phyloP scores from a whole-genome alignment of 805 yeast species.

The Wickerhamiella australiensis region DNA sequence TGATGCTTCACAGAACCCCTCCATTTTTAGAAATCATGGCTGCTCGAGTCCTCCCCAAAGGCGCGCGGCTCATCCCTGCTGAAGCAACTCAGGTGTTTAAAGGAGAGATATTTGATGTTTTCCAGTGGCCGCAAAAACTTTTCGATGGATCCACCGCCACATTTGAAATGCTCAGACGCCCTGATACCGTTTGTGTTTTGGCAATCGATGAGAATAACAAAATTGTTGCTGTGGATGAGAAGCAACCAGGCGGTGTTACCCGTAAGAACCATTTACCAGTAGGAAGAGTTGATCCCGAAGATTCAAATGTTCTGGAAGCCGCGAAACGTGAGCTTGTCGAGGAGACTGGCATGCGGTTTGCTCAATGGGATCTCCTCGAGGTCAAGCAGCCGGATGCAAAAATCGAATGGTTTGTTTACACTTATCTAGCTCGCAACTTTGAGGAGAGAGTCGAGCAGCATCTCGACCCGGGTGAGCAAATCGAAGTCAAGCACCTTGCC shows the following conservation, averaged over 20 bases:
- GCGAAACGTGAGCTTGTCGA: slow-evolving; percentile 10
- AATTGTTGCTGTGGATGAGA: slow-evolving; percentile 5
- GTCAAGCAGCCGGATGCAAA: slow-evolving; percentile 10
- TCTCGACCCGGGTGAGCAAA: slow-evolving; percentile 9
- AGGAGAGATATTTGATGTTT: slow-evolving; percentile 10
- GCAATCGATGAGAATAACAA: slow-evolving; percentile 2
- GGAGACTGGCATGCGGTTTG: slow-evolving; percentile 8
- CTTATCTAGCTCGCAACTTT: slow-evolving; percentile 7
- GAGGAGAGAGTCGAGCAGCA: background rate
- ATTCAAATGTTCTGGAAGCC: slow-evolving; percentile 4
- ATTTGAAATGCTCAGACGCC: slow-evolving; percentile 11
- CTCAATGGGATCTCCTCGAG: slow-evolving; percentile 9
- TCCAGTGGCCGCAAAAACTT: slow-evolving; percentile 11
- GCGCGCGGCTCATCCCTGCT: slow-evolving; percentile 7
- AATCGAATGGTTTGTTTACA: slow-evolving; percentile 11
- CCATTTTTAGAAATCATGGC: background rate
- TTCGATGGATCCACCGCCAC: slow-evolving; percentile 9
- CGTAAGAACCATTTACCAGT: slow-evolving; percentile 10
- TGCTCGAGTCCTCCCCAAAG: background rate
- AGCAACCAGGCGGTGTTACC: slow-evolving; percentile 8
- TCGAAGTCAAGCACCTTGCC: slow-evolving; percentile 6
- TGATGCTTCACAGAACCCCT: too few species aligned
- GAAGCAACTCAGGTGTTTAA: slow-evolving; percentile 8
- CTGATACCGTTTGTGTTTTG: slow-evolving; percentile 10
- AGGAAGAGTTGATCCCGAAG: slow-evolving; percentile 10